Evolutionary conservation across 1,139 yeast species (phyloP).

Genomic region (Diutina catenulata): DNA sequence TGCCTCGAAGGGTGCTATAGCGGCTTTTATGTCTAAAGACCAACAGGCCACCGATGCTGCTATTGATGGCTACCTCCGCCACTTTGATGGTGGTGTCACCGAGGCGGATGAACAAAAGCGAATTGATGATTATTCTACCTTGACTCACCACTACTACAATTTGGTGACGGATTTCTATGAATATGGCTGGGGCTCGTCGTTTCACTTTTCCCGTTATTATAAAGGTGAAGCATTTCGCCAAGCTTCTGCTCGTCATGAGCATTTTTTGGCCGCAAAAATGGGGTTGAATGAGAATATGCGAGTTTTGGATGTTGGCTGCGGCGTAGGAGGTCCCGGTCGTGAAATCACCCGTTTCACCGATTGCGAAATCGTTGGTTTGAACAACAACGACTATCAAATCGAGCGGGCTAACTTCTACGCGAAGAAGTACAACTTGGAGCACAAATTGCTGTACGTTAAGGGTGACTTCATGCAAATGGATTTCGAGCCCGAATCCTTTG

Average conservation of each 20-base stretch:
- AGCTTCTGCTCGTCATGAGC: constrained; percentile 97
- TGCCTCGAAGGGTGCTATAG: constrained; percentile 55
- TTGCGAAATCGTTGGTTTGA: constrained; percentile 78
- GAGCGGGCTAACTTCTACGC: constrained; percentile 86
- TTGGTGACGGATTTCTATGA: constrained; percentile 92
- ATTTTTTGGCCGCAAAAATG: constrained; percentile 82
- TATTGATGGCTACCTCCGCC: constrained; percentile 82
- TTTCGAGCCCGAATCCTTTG: constrained; percentile 78
- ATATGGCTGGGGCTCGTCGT: constrained; percentile 99
- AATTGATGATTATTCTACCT: constrained; percentile 72
- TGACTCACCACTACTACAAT: constrained; percentile 93
- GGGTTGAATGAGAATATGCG: constrained; percentile 67
- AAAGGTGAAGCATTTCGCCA: constrained; percentile 89
- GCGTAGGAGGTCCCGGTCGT: constrained; percentile 99
- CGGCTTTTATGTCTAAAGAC: constrained; percentile 63
- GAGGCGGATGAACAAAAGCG: constrained; percentile 68
- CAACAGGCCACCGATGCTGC: constrained; percentile 80
- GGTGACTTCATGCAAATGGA: constrained; percentile 99
- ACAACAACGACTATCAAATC: constrained; percentile 95
- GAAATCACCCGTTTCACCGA: constrained; percentile 89
- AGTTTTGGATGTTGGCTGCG: constrained; percentile 97
- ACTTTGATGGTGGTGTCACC: constrained; percentile 87
- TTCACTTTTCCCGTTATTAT: constrained; percentile 93
- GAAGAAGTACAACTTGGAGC: constrained; percentile 46
- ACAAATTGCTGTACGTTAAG: constrained; percentile 77